Evolutionary conservation across 1,284 basidiomycete species (phyloP), one percentile per base, ranked within the genome.

Genomic region (Ustilago shanxiensis): DNA sequence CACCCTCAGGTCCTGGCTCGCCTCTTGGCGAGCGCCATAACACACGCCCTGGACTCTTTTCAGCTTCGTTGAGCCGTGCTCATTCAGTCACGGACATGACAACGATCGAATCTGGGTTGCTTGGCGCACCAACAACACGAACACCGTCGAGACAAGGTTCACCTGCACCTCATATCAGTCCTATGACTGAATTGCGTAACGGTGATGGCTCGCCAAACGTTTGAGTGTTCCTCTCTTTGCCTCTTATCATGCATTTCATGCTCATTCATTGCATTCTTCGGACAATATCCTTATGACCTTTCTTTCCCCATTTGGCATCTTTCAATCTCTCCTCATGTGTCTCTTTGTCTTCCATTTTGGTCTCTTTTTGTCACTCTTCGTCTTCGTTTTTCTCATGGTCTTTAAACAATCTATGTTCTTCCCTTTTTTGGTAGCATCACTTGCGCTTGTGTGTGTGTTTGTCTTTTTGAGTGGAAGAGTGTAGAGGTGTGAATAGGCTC

Each of bases 41-140:
- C 44, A 39, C 24, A 2, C 68, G 67, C 1, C 64, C 72, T 3
- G 60, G 63, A 3, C 50, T 77, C 5, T 72, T 77, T 24, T 35
- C 65, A 2, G 74, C 74, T 20, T 77, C 74, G 13, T 47, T 77
- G 24, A 69, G 69, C 59, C 68, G 74, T 14, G 69, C 60, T 4
- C 68, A 77, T 31, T 77, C 74, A 61, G 31, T 69, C 5, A 54
- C 65, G 11, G 74, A 77, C 60, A 58, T 77, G 59, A 33, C 59
- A 3, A 35, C 59, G 4, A 60, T 69, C 28, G 74, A 77, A 10
- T 63, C 66, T 24, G 47, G 63, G 10, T 37, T 66, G 20, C 60
- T 77, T 24, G 52, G 29, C 2, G 63, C 74, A 35, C 69, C 65
- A 8, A 52, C 58, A 4, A 51, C 57, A 26, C 61, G 74, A 11